Base-by-base conservation (phyloP, 352 stramenopile genomes). In the Globisporangium barbulae region DNA sequence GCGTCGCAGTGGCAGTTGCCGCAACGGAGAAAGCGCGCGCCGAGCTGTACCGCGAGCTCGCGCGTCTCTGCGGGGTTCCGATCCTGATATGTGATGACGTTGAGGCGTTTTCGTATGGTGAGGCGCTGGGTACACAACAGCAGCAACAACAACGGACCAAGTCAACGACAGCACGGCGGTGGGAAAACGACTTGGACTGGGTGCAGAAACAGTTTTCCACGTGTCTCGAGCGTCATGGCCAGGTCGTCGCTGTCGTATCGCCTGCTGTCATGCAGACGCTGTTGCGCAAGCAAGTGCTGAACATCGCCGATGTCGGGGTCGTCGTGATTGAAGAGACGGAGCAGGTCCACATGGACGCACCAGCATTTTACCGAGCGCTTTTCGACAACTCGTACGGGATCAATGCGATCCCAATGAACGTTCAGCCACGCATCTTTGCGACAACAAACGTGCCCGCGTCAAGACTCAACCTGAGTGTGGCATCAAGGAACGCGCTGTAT, bases 241-340 rank as follows among this genome's bases (percentile, higher is more conserved):
- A 19, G 28, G 64, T 75, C 31, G 64, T 91, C 19, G 58, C 67
- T 19, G 48, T 91, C 7, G 30, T 91, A 15, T 81, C 81, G 52
- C 85, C 85, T 19, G 55, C 73, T 0, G 55, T 77, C 10, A 59
- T 91, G 39, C 78, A 82, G 42, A 58, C 71, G 41, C 47, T 70
- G 13, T 35, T 89, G 37, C 75, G 81, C 3, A 81, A 71, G 56
- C 45, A 60, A 3, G 8, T 28, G 0, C 15, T 91, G 7, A 3
- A 39, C 8, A 53, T 85, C 0, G n/a, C 33, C 8, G 35, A 75
- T 12, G 67, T 94, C 17, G 63, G 57, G 8, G 54, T 91, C 8
- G 33, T 95, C 25, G 77, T 90, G 6, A 63, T 93, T 17, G 82
- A 95, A 56, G 69, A 72, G 37, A 86, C 74, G 19, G 84, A 95